Conservation (phyloP, 2,329 filamentous ascomycete genomes). For the Aspergillus fructus region DNA sequence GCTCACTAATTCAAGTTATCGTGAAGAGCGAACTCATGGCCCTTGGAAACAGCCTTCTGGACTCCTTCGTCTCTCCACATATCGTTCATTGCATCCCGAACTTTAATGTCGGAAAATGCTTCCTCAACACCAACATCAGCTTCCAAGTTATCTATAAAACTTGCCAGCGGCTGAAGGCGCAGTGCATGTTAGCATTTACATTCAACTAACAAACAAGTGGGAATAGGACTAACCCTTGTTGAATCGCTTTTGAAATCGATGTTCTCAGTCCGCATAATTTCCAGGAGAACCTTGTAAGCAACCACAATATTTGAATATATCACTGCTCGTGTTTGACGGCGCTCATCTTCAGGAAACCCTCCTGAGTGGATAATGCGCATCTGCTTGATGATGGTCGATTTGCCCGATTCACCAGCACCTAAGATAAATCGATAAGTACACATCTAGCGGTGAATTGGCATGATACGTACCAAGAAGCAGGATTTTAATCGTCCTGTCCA, state of each 20-base stretch:
- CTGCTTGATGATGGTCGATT: slow-evolving; percentile 96
- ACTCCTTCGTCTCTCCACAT: slow-evolving; percentile 85
- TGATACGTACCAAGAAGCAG: slow-evolving; percentile 76
- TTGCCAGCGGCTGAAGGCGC: slow-evolving; percentile 66
- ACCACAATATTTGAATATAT: slow-evolving; percentile 95
- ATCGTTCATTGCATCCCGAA: slow-evolving; percentile 72
- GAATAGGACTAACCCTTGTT: slow-evolving; percentile 65
- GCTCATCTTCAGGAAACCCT: slow-evolving; percentile 85
- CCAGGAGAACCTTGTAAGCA: slow-evolving; percentile 84
- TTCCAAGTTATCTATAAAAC: slow-evolving; percentile 72
- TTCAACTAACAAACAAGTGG: neutral
- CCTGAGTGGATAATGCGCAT: slow-evolving; percentile 97
- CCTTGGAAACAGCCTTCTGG: slow-evolving; percentile 82
- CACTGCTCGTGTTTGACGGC: slow-evolving; percentile 90
- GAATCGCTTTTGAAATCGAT: slow-evolving; percentile 75
- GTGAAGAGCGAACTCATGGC: slow-evolving; percentile 94
- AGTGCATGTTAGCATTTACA: slow-evolving; percentile 13
- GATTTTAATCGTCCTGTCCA: slow-evolving; percentile 88
- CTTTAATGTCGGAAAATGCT: slow-evolving; percentile 63
- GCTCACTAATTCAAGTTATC: slow-evolving; percentile 92
- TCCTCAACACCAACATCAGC: slow-evolving; percentile 79
- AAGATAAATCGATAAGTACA: neutral
- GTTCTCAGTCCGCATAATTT: slow-evolving; percentile 83
- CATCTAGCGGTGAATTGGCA: neutral
- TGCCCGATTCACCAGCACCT: slow-evolving; percentile 95